Base-by-base conservation (phyloP, 2,329 filamentous ascomycete genomes). In the Colletotrichum cuscutae region DNA sequence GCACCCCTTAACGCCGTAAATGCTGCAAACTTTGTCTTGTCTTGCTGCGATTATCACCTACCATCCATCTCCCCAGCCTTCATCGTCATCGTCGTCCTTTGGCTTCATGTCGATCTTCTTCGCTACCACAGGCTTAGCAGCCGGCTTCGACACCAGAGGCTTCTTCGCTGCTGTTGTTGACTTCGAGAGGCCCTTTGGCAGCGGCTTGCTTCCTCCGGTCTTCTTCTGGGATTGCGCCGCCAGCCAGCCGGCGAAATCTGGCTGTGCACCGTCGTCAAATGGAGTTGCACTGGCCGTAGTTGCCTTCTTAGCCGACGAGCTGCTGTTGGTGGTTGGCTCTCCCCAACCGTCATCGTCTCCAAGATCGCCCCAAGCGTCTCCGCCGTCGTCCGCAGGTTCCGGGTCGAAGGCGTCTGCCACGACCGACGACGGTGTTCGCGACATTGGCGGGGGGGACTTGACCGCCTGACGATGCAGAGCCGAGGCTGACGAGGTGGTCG, bases 171-270 rank as follows among this genome's bases (percentile, higher is more conserved):
- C 68, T 4, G 80, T 75, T 0, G 80, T 65, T 1, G 76, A 78
- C 82, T 97, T 98, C 1, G 86, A 84, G 30, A 98, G 81, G 0
- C 96, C 96, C 83, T 97, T 99, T 0, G 96, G 95, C 67, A 98
- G 80, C 3, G 92, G 85, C 76, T 94, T 97, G 54, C 79, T 65
- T 71, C 81, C 78, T 1, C 80, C 80, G 12, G 87, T 87, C 84
- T 97, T 98, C 75, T 93, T 90, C 75, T 92, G 89, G 6, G 93
- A 91, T 80, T 98, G 95, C 13, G 95, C 95, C 13, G 94, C 95
- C 26, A 98, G 83, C 95, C 97, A 98, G 5, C 95, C 95, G 5
- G 95, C 96, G 82, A 99, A 98, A 81, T 98, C 97, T 0, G 96
- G 96, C 81, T 99, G 96, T 3, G 92, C 92, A 30, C 93, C 91